Evolutionary conservation across 2,329 filamentous ascomycete species (phyloP), one percentile per base, ranked within the genome.

Genomic region (Clonostachys rosea): DNA sequence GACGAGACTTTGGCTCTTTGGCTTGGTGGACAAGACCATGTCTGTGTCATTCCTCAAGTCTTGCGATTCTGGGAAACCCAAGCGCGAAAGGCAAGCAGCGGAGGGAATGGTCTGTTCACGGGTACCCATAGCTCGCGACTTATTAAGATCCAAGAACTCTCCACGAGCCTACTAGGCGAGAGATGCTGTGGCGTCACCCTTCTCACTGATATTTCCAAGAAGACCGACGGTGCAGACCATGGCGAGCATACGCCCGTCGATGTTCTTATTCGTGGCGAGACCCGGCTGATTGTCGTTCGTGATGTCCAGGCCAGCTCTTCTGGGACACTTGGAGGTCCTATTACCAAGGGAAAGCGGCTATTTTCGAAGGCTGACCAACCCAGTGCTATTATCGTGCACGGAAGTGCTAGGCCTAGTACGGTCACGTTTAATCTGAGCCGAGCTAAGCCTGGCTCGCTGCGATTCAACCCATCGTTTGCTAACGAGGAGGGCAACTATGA

Each of bases 61-160:
- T 65, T 74, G 6, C 72, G 73, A 13, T 83, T 83, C 61, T 83
- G 79, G 79, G 79, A 82, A 35, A 73, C 78, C 1, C 78, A 83
- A 52, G 66, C 79, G 11, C 75, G 76, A 12, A 75, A 72, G 50
- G 69, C 64, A 8, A 72, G 73, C n/a, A 71, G 71, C 12, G 73
- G 75, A 2, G 73, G 74, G 7, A 79, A 79, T 47, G 62, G 81
- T 3, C 9, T 30, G 10, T 83, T 82, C 53, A 77, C 74, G 49
- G 76, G 77, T 42, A 66, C 75, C 1, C 76, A 78, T 47, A 74
- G 76, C 0, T 73, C 73, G 2, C 70, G 74, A 43, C 83, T 83
- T 76, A 58, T 79, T 12, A 79, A 77, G 43, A 61, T 83, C 5
- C 67, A 67, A 14, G 77, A 82, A 42, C 60, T 83, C 16, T 65